Evolutionary conservation across 768 basidiomycete genomes (phyloP), one percentile per base, ranked within the genome.

Genomic region (Mycena crocata): DNA sequence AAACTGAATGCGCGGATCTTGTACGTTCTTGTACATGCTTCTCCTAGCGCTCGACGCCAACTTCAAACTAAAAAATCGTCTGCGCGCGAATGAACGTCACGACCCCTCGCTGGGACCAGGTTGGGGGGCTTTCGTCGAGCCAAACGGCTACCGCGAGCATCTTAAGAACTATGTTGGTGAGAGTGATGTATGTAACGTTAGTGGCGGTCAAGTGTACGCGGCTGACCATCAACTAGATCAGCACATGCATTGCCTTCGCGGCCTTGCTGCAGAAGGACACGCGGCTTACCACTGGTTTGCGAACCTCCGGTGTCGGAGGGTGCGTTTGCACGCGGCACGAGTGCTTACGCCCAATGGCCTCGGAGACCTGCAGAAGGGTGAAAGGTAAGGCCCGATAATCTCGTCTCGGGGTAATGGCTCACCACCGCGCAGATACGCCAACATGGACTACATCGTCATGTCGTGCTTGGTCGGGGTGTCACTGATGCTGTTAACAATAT

Each of bases 331-430:
- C 70, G 0, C 52, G 55, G 4, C 70, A 71, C 42, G 69, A 67
- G 32, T 17, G 57, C 40, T 23, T 71, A 14, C 50, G 64, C 58
- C 61, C 23, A 44, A 39, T 17, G 70, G 72, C 5, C 24, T 73
- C 10, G 73, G 71, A 2, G 67, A 75, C 46, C 46, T 75, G 24
- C 71, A 75, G 55, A 71, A 71, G 37, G 68, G 68, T 3, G 28
- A 28, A 31, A 50, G 71, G 21, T 73, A 67, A 34, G 49, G 48
- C 12, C n/a, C n/a, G 13, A 23, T 31, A 8, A 5, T 2, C 3
- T 14, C 32, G 5, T 6, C 15, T 3, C 8, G 35, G 19, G 6
- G 15, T 8, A 24, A 23, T 39, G 32, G 37, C 32, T 3, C 14
- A 8, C 2, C 4, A 3, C 14, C 26, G n/a, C n/a, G n/a, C 19